phyloP scores from a whole-genome alignment of 495 filamentous ascomycete genomes.

The Pyronema omphalodes region DNA sequence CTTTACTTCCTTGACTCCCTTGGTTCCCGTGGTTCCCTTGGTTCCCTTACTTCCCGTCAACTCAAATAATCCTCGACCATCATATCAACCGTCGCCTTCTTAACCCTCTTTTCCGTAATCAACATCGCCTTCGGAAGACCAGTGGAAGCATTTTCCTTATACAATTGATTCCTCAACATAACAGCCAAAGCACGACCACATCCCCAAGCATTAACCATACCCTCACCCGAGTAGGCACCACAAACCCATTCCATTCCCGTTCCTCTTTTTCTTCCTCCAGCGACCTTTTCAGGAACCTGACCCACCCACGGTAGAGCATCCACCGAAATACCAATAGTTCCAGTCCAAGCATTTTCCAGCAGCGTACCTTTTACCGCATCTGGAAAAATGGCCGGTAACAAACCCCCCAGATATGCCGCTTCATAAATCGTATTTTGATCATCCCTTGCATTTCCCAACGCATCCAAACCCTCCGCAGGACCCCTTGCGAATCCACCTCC shows the following conservation, averaged over 20 bases:
- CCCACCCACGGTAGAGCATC: constrained; percentile 35
- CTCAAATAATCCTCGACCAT: constrained; percentile 2
- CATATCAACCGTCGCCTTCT: constrained; percentile 11
- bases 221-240: constrained; percentile 31
- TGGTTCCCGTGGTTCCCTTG: no score
- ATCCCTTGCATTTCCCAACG: constrained; percentile 26
- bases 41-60: no score
- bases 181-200: constrained; percentile 28
- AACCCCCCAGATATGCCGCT: constrained; percentile 16
- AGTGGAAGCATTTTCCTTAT: constrained; percentile 6
- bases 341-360: constrained; percentile 27
- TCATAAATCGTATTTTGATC: constrained; percentile 15
- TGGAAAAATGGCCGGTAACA: constrained; percentile 17
- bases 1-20: neutral
- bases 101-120: constrained; percentile 18
- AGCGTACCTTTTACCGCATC: neutral
- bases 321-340: constrained; percentile 30
- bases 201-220: constrained; percentile 33
- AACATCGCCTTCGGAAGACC: constrained; percentile 26
- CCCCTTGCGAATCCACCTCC: constrained; percentile 26
- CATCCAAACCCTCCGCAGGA: constrained; percentile 18
- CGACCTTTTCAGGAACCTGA: constrained; percentile 21
- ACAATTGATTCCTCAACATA: constrained; percentile 25
- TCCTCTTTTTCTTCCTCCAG: constrained; percentile 9
- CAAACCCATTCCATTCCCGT: constrained; percentile 29